Evolutionary conservation across 2,329 filamentous ascomycete species (phyloP), one percentile per base, ranked within the genome.

Genomic region (Drechslera avenae): DNA sequence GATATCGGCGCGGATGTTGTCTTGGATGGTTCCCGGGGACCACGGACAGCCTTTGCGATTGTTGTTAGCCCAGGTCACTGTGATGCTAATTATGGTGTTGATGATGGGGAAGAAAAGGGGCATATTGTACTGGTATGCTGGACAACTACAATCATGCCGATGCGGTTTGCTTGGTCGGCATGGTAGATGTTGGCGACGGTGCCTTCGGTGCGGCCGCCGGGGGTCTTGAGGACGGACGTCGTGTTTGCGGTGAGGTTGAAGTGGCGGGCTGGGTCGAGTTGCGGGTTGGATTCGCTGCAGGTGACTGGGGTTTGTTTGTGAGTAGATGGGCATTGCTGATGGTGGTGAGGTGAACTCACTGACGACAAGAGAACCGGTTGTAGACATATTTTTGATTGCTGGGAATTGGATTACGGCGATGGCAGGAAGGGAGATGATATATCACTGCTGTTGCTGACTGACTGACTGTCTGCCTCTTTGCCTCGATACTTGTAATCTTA

Each of bases 91-190:
- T 2, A 3, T 2, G 14, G 28, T 21, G 4, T 4, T 7, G 4
- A 4, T 4, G 19, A 7, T 21, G 19, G 19, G 19, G 19, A 21
- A 21, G 1, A 13, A 10, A 21, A 17, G 16, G 10, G 21, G 32
- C 3, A 5, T 4, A 43, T 28, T 54, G 40, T 45, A 62, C 64
- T 41, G 4, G 51, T 52, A 37, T 68, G 64, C 10, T 66, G 63
- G 6, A 66, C 40, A 5, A 63, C 45, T 6, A 60, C 40, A 17
- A 68, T 54, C 57, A 66, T 60, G 2, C 60, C 58, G 14, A 65
- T 56, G 2, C 46, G 40, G 5, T 16, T 41, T 0, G 50, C 14
- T 34, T 58, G 55, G 7, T 62, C 57, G 14, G 54, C 44, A 10
- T 55, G 14, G 17, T 63, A 55, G 9, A 66, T 40, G 12, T 37